A percentile compares a stretch with the other conserved stretches of the same genome.
These are phyloP conservation scores for Juncus inflexus DNA, from an alignment of 176 grass and related monocot species.

Conservation along the genomic window DNA sequence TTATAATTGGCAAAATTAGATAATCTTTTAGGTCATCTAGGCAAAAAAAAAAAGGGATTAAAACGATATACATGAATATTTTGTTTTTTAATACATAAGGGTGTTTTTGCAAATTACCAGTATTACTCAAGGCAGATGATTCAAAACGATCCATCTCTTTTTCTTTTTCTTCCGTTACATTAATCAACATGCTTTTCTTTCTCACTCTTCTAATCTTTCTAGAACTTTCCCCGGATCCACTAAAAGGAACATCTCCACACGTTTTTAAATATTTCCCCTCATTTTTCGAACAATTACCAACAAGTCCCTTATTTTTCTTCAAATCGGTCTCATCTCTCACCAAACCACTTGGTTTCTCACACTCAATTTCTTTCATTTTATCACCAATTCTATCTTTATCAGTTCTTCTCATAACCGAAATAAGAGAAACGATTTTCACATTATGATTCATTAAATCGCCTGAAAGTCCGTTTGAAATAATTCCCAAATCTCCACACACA, in stretches of 20 bases:
- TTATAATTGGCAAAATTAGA: background rate
- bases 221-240: slow-evolving; percentile 19
- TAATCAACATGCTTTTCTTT: slow-evolving; percentile 22
- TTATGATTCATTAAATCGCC: slow-evolving; percentile 51
- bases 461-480: slow-evolving; percentile 58
- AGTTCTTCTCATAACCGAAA: slow-evolving; percentile 62
- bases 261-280: background rate
- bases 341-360: slow-evolving; percentile 1
- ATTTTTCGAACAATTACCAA: slow-evolving; percentile 20
- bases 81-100: too few species aligned
- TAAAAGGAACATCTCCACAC: too few species aligned
- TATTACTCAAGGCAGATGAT: background rate
- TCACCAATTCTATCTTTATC: slow-evolving; percentile 39
- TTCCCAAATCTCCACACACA: slow-evolving; percentile 49
- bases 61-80: too few species aligned
- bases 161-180: slow-evolving; percentile 19
- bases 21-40: background rate
- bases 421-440: slow-evolving; percentile 83
- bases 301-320: slow-evolving; percentile 7
- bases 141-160: background rate
- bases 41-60: too few species aligned
- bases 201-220: slow-evolving; percentile 11
- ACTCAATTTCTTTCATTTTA: slow-evolving; percentile 8
- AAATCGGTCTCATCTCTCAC: background rate
- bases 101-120: slow-evolving; percentile 5